Conservation (phyloP, 345 rosid genomes). For the Citrus sinensis region DNA sequence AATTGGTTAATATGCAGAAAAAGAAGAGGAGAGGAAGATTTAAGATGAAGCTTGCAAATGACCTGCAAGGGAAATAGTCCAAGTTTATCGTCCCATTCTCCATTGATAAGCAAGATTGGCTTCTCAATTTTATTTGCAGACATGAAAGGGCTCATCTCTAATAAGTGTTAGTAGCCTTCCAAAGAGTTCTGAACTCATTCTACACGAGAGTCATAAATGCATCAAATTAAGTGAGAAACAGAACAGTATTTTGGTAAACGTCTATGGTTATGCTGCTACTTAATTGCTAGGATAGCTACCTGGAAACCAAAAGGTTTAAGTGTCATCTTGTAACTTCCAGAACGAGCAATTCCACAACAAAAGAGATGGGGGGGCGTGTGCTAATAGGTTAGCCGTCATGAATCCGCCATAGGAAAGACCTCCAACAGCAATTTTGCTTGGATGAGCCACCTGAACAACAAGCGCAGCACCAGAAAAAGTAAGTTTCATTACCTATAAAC, state of each 20-base stretch:
- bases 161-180: slow-evolving; percentile 82
- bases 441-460: slow-evolving; percentile 72
- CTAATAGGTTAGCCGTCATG: slow-evolving; percentile 95
- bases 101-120: slow-evolving; percentile 93
- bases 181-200: slow-evolving; percentile 96
- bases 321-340: slow-evolving; percentile 96
- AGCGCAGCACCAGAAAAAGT: slow-evolving; percentile 13
- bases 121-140: slow-evolving; percentile 90
- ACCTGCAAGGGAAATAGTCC: slow-evolving; percentile 99
- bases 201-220: slow-evolving; percentile 17
- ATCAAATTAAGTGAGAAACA: slow-evolving; percentile 8
- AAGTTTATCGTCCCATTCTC: slow-evolving; percentile 93
- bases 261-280: neutral
- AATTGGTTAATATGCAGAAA: neutral
- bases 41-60: neutral
- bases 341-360: slow-evolving; percentile 91
- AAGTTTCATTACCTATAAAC: no score
- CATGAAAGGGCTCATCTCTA: slow-evolving; percentile 98
- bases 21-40: neutral
- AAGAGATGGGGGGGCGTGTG: slow-evolving; percentile 98
- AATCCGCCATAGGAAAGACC: slow-evolving; percentile 99
- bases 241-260: neutral
- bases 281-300: slow-evolving; percentile 32
- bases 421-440: slow-evolving; percentile 86
- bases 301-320: slow-evolving; percentile 97